Evolutionary conservation across 129 eudicot species (phyloP), one percentile per base, ranked within the genome.

Genomic region (Glebionis coronaria): DNA sequence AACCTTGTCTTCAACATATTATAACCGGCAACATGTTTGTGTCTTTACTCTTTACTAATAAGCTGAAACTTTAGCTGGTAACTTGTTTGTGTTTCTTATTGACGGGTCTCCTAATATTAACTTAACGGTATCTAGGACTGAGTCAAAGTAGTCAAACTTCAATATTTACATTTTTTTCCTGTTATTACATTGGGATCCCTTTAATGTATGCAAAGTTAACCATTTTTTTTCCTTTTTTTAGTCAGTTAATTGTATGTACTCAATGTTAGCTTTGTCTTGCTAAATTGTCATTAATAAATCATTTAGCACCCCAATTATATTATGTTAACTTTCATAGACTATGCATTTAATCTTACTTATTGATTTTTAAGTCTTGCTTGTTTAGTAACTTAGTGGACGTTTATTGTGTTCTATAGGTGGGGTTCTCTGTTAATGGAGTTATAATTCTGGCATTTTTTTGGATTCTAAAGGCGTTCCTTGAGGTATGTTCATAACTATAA

Each of bases 371-470:
- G 4, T 46, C 44, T 35, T 63, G 44, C 12, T 29, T 18, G 40
- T 49, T 50, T 13, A 20, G 44, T 14, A 23, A 45, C 56, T 69
- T 55, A 40, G 3, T 58, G 20, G 13, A 54, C 57, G 61, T 11
- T 23, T 10, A 68, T 45, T 55, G 21, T 18, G 8, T n/a, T 56
- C 8, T 56, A 49, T 47, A 93, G 99, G 99, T 93, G 66, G 95
- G 95, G 47, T 93, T 88, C 85, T 84, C 95, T 49, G 99, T 93
- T 29, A 84, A 93, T 65, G 99, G 99, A 68, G 80, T 82, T 57
- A 72, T 89, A 73, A 89, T 93, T 66, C 70, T 93, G 68, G 85
- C 99, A 20, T 93, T 93, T 66, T 72, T 89, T 77, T 86, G 99
- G 99, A 85, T 93, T 61, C 60, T 89, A 71, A 93, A 86, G 86